phyloP scores from a whole-genome alignment of 441 rosid species.

The Macaranga tanarius region DNA sequence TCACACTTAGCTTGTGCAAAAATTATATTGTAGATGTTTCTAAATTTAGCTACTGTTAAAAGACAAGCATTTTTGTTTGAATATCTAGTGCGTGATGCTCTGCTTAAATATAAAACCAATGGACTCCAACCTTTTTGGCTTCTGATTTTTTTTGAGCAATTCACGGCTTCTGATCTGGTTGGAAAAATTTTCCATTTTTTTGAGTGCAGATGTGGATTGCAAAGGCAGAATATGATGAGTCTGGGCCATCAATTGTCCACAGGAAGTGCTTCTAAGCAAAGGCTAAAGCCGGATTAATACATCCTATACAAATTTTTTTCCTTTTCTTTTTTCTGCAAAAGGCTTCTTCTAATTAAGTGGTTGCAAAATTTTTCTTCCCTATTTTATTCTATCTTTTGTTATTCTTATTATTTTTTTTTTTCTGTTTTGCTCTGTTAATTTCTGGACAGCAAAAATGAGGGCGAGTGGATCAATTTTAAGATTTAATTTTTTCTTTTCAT shows the following conservation, averaged over 20 bases:
- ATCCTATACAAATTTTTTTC: constrained; percentile 12
- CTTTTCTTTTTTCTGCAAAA: constrained; percentile 20
- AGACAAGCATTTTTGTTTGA: no score
- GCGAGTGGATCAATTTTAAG: constrained; percentile 18
- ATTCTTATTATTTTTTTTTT: not conserved
- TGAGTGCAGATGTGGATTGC: constrained; percentile 84
- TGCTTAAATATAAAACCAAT: not conserved
- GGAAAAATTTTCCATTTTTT: constrained; percentile 3
- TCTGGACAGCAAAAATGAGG: constrained; percentile 25
- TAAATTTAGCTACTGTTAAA: not conserved
- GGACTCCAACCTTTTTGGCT: no score
- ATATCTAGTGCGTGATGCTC: not conserved
- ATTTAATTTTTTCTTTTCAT: constrained; percentile 23
- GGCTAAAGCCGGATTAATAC: constrained; percentile 18
- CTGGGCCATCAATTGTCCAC: constrained; percentile 84
- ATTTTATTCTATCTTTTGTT: constrained; percentile 4
- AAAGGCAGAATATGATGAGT: constrained; percentile 84
- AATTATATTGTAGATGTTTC: not conserved
- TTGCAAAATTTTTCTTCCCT: constrained; percentile 14
- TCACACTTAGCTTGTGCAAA: not conserved
- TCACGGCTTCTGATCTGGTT: not conserved
- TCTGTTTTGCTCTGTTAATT: constrained; percentile 18
- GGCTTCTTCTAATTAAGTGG: constrained; percentile 33
- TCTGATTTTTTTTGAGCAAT: no score
- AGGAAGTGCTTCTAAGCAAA: constrained; percentile 68